Evolutionary conservation across 1,284 basidiomycete genomes (phyloP).

Genomic region (Ganoderma resinaceum): DNA sequence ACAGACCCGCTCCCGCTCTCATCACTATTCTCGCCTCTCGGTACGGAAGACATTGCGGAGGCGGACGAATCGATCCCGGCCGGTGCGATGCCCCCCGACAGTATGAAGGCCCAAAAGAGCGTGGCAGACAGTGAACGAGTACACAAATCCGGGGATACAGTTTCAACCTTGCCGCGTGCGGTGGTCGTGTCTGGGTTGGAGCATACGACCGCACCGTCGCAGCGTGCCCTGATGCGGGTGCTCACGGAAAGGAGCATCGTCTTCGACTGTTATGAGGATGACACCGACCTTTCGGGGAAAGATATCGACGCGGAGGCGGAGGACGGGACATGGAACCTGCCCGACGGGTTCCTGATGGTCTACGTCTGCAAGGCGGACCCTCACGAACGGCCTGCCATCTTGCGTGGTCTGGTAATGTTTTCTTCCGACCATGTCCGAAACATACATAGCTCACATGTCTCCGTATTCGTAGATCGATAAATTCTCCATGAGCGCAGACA

Average conservation of each 20-base stretch:
- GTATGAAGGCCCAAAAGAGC: slow-evolving; percentile 23
- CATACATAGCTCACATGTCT: background rate
- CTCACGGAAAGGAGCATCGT: slow-evolving; percentile 60
- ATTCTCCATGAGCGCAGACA: slow-evolving; percentile 75
- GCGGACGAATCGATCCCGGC: slow-evolving; percentile 9
- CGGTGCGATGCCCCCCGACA: slow-evolving; percentile 11
- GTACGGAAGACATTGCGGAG: slow-evolving; percentile 16
- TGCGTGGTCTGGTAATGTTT: slow-evolving; percentile 63
- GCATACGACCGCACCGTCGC: slow-evolving; percentile 58
- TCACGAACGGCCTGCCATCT: slow-evolving; percentile 66
- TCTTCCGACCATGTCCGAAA: slow-evolving; percentile 10
- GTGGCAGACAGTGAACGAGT: slow-evolving; percentile 15
- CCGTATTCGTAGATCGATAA: slow-evolving; percentile 65
- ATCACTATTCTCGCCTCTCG: slow-evolving; percentile 27
- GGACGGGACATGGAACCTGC: slow-evolving; percentile 62
- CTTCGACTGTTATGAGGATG: slow-evolving; percentile 45
- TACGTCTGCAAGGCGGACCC: slow-evolving; percentile 73
- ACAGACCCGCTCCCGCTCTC: slow-evolving; percentile 37
- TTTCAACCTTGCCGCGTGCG: slow-evolving; percentile 58
- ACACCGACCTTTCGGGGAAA: slow-evolving; percentile 38
- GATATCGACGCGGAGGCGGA: slow-evolving; percentile 32
- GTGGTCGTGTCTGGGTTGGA: slow-evolving; percentile 78
- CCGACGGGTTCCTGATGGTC: slow-evolving; percentile 72
- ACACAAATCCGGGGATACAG: slow-evolving; percentile 26
- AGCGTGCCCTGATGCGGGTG: slow-evolving; percentile 63